A percentile compares a stretch with the other conserved stretches of the same genome.
phyloP scores from a whole-genome alignment of 306 rosid species.

The Hippophae gyantsensis region DNA sequence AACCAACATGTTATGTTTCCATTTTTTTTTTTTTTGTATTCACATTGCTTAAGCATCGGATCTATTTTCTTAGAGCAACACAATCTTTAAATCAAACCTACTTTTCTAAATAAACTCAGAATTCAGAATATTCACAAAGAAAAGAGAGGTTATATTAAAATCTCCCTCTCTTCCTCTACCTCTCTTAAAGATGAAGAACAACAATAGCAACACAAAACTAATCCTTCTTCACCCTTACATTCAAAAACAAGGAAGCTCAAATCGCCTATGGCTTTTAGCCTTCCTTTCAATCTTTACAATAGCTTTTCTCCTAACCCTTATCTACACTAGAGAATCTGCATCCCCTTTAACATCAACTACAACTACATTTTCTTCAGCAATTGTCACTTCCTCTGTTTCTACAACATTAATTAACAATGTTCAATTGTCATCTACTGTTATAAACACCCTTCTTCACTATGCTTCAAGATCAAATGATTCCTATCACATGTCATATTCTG shows the following conservation, averaged over 20 bases:
- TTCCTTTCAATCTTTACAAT: constrained; percentile 72
- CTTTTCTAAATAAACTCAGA: constrained; percentile 8
- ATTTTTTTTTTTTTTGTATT: no score
- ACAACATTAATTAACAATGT: constrained; percentile 11
- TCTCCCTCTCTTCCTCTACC: constrained; percentile 3
- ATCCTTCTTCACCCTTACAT: constrained; percentile 96
- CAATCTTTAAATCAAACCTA: constrained; percentile 45
- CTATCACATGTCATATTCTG: constrained; percentile 69
- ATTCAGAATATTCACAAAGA: not conserved
- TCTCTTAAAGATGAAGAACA: constrained; percentile 46
- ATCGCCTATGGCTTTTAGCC: constrained; percentile 72
- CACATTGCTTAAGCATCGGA: constrained; percentile 31
- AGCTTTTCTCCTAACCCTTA: constrained; percentile 65
- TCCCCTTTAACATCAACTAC: not conserved
- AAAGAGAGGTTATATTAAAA: not conserved
- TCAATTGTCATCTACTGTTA: constrained; percentile 56
- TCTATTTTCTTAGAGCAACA: constrained; percentile 26
- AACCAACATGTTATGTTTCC: constrained; percentile 22
- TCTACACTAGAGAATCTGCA: constrained; percentile 64
- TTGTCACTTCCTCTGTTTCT: constrained; percentile 22
- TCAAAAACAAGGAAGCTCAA: constrained; percentile 90
- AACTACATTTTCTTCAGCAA: constrained; percentile 1
- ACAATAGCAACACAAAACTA: constrained; percentile 59
- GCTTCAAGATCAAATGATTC: constrained; percentile 75
- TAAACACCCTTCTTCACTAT: constrained; percentile 78